A percentile compares a stretch with the other conserved stretches of the same genome.
Evolutionary conservation across 78 protist species (phyloP).

Genomic region (Dictyostelium intermedium): DNA sequence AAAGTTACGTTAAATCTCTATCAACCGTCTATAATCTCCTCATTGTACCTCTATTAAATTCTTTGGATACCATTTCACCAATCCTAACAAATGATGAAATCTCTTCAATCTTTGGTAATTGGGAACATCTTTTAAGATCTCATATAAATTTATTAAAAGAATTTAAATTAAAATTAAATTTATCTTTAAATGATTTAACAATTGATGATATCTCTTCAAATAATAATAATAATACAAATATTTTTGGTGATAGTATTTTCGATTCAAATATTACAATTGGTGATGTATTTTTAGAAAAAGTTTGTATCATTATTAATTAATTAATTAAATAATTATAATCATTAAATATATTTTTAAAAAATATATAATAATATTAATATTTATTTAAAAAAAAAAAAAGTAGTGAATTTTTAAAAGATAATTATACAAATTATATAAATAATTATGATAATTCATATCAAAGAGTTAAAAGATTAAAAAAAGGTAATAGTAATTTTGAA

Average conservation of each 20-base stretch:
- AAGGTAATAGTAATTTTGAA: conserved; percentile 41
- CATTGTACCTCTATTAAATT: conserved; percentile 32
- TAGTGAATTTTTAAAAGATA: conserved; percentile 66
- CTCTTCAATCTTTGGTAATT: conserved; percentile 70
- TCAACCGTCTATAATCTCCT: conserved; percentile 20
- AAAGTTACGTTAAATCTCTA: conserved; percentile 47
- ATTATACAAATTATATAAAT: conserved; percentile 52
- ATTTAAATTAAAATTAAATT: conserved; percentile 17
- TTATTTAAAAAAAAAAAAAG: too few relatives aligned
- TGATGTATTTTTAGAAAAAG: conserved; percentile 69
- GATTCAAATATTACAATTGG: conserved; percentile 46
- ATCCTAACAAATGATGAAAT: conserved; percentile 28
- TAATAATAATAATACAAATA: not conserved
- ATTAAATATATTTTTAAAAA: not conserved
- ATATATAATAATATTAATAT: too few relatives aligned
- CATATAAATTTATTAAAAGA: conserved; percentile 26
- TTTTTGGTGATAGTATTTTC: not conserved
- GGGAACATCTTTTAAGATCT: conserved; percentile 51
- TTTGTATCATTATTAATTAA: too few relatives aligned
- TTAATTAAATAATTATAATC: not conserved
- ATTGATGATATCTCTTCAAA: not conserved
- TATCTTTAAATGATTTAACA: not conserved
- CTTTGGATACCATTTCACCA: not conserved
- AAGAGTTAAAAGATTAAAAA: conserved; percentile 63
- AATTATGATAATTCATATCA: conserved; percentile 66